Percentiles rank a stretch among this genome's conserved stretches.
Conservation (phyloP, 345 rosid species). For the Lepidium didymum region DNA sequence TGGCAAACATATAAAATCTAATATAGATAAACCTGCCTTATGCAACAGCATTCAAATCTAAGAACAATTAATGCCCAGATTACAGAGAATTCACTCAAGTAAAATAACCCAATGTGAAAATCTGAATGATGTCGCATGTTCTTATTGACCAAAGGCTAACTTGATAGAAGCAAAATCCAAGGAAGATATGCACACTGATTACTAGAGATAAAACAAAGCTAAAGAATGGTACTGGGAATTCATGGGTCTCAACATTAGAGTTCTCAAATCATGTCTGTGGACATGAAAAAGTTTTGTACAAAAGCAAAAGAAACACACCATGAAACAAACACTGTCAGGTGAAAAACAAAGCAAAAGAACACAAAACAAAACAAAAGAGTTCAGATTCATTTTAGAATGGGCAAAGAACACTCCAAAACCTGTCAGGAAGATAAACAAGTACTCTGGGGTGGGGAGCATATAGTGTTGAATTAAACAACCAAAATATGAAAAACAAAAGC, state of each 20-base stretch:
- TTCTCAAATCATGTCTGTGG: not conserved
- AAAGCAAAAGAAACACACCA: slow-evolving; percentile 7
- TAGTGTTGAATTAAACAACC: not conserved
- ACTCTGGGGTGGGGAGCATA: not conserved
- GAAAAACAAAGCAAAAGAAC: slow-evolving; percentile 22
- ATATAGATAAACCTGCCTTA: not conserved
- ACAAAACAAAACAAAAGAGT: not conserved
- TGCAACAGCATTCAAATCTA: not conserved
- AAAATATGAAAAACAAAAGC: not conserved
- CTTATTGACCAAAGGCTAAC: not conserved
- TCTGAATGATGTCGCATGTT: not conserved
- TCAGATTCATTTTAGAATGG: slow-evolving; percentile 3
- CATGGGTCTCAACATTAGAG: not conserved
- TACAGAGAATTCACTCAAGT: not conserved
- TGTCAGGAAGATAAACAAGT: slow-evolving; percentile 4
- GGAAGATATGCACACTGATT: not conserved
- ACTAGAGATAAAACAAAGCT: not conserved
- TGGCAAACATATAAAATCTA: not conserved
- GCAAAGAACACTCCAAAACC: slow-evolving; percentile 1
- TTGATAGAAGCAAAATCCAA: not conserved
- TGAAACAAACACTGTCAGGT: slow-evolving; percentile 30
- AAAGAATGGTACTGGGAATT: not conserved
- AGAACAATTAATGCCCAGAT: not conserved
- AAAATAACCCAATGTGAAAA: not conserved
- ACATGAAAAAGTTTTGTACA: not conserved